Percentiles rank a stretch among this genome's conserved stretches.
phyloP scores from a whole-genome alignment of 805 yeast genomes.

The Pichia rugopelliculosa region DNA sequence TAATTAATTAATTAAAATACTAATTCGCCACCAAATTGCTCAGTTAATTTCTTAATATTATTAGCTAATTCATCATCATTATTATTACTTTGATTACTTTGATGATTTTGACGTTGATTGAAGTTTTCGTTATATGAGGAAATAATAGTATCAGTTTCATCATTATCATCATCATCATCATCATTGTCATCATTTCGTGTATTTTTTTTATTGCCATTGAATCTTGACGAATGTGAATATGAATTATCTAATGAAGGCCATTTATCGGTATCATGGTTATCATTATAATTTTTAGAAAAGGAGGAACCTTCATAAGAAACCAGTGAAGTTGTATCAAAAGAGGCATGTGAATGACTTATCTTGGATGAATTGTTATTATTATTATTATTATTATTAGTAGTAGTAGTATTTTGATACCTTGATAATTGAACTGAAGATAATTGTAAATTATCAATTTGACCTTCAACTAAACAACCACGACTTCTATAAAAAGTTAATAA shows the following conservation, averaged over 20 bases:
- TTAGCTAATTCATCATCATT: slow-evolving; percentile 15
- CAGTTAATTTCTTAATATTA: slow-evolving; percentile 30
- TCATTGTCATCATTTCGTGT: slow-evolving; percentile 7
- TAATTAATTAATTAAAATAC: slow-evolving; percentile 6
- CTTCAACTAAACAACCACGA: slow-evolving; percentile 84
- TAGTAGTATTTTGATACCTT: slow-evolving; percentile 9
- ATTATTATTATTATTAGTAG: slow-evolving; percentile 2
- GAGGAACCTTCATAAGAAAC: slow-evolving; percentile 30
- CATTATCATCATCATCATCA: slow-evolving; percentile 5
- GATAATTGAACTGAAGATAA: slow-evolving; percentile 53
- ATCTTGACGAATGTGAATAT: neutral
- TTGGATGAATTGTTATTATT: neutral
- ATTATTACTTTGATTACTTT: slow-evolving; percentile 14
- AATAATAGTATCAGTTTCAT: slow-evolving; percentile 1
- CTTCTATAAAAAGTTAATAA: slow-evolving; percentile 73
- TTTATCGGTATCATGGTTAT: slow-evolving; percentile 6
- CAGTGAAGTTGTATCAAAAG: slow-evolving; percentile 33
- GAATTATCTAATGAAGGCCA: slow-evolving; percentile 21
- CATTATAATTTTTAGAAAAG: slow-evolving; percentile 8
- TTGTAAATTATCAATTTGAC: slow-evolving; percentile 73
- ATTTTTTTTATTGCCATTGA: slow-evolving; percentile 1
- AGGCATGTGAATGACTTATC: slow-evolving; percentile 14
- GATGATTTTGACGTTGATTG: neutral
- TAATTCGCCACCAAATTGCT: slow-evolving; percentile 33
- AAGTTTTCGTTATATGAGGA: neutral